Evolutionary conservation across 2,329 filamentous ascomycete genomes (phyloP).

Genomic region (Ilyonectria sp.): DNA sequence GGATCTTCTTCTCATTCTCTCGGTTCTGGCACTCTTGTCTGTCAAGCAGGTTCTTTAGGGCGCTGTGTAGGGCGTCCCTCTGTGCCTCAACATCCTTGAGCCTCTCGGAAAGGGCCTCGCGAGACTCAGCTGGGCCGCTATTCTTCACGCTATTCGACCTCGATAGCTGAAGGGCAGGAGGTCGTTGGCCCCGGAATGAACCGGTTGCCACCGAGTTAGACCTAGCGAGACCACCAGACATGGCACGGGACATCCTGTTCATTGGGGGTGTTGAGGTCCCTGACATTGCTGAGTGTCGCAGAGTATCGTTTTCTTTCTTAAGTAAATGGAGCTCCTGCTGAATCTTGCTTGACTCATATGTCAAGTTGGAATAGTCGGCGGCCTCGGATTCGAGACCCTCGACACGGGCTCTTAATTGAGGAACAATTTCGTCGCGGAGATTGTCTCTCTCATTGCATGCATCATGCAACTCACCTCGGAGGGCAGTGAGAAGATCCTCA

Average conservation of each 20-base stretch:
- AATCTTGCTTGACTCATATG: conserved; percentile 87
- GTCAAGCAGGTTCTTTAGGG: conserved; percentile 87
- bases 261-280: conserved; percentile 42
- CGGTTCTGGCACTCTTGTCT: conserved; percentile 88
- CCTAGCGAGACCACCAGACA: conserved; percentile 68
- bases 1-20: conserved; percentile 86
- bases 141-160: conserved; percentile 73
- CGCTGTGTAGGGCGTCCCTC: conserved; percentile 90
- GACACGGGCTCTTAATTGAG: conserved; percentile 81
- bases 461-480: conserved; percentile 86
- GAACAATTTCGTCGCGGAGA: conserved; percentile 88
- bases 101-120: conserved; percentile 81
- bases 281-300: conserved; percentile 60
- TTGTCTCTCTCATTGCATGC: conserved; percentile 93
- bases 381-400: conserved; percentile 85
- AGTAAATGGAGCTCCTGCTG: conserved; percentile 87
- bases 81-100: conserved; percentile 95
- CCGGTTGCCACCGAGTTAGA: conserved; percentile 78
- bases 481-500: conserved; percentile 88
- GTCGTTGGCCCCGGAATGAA: conserved; percentile 58
- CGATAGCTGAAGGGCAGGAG: conserved; percentile 62
- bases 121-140: conserved; percentile 64
- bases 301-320: conserved; percentile 75
- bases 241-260: conserved; percentile 48
- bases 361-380: conserved; percentile 78